Evolutionary conservation across 192 early-diverging fungal species (phyloP), one percentile per base, ranked within the genome.

Genomic region (Coemansia sp.): DNA sequence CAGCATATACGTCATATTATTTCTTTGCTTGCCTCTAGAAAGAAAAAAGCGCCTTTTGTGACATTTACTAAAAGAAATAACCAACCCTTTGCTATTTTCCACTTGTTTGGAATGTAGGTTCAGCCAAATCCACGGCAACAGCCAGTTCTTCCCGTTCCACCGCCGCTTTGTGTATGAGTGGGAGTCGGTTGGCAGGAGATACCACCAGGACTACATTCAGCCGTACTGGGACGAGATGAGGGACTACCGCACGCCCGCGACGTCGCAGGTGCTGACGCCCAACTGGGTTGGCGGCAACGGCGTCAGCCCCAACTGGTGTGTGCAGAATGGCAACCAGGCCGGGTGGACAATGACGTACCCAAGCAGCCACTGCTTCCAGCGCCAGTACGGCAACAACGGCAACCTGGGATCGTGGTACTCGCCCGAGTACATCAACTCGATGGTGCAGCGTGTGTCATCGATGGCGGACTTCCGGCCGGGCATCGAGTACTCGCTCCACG

Each of bases 101-200:
- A 26, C 19, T 61, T 41, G 49, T 16, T 37, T 42, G 7, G 11
- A 38, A 26, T 68, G 11, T 72, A 79, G 69, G 67, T 84, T 84
- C 61, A 8, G 56, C 57, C 54, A 63, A 48, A 83, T 85, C 63
- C 84, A 85, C 74, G 74, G 77, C 48, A 73, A 76, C 58, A 72
- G 77, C 61, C 71, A 76, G 73, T 83, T 85, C 76, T 77, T 85
- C 71, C 84, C 84, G 50, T 85, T 83, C 77, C 84, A 85, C 61
- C 84, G 84, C 18, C 79, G 75, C 67, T 83, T 80, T 50, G 70
- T 85, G 43, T 60, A 77, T 13, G 84, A 85, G 64, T 77, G 77
- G 80, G 84, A 85, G 68, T 53, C 68, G n/a, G 80, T 75, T 19
- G 70, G 71, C 44, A 67, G 62, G 67, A 61, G 56, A 44, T 76